Conservation (phyloP, 805 yeast species). For the Dipodascus albidus region DNA sequence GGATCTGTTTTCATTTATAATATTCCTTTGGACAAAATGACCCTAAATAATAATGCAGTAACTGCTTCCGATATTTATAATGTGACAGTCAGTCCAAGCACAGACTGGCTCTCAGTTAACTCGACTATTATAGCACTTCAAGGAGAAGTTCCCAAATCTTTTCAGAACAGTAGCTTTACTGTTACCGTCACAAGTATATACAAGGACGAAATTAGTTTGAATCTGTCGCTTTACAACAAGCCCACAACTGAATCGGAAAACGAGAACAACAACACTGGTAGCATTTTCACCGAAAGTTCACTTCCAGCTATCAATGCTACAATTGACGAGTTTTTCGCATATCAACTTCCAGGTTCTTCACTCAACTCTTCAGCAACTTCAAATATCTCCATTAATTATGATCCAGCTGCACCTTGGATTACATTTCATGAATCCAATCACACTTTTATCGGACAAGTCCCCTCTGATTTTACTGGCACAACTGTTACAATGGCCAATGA, state of each 20-base stretch:
- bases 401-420: slow-evolving; percentile 47
- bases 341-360: slow-evolving; percentile 39
- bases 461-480: slow-evolving; percentile 33
- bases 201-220: slow-evolving; percentile 24
- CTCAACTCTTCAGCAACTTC: neutral
- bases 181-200: slow-evolving; percentile 32
- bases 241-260: slow-evolving; percentile 9
- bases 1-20: slow-evolving; percentile 40
- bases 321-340: slow-evolving; percentile 41
- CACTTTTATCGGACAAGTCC: slow-evolving; percentile 59
- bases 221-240: slow-evolving; percentile 11
- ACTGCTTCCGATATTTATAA: slow-evolving; percentile 40
- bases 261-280: slow-evolving; percentile 12
- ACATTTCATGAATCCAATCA: slow-evolving; percentile 44
- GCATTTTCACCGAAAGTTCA: slow-evolving; percentile 38
- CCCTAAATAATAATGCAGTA: slow-evolving; percentile 49
- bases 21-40: slow-evolving; percentile 54
- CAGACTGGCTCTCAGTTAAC: slow-evolving; percentile 59
- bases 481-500: slow-evolving; percentile 37
- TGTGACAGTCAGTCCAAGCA: slow-evolving; percentile 30
- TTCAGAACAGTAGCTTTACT: slow-evolving; percentile 27
- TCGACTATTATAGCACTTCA: slow-evolving; percentile 47
- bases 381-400: slow-evolving; percentile 15
- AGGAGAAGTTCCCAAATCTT: slow-evolving; percentile 53
- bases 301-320: slow-evolving; percentile 55